These are phyloP conservation scores for Monosporascus sp. DNA, from an alignment of 2,329 filamentous ascomycete genomes.

Conservation along the genomic window DNA sequence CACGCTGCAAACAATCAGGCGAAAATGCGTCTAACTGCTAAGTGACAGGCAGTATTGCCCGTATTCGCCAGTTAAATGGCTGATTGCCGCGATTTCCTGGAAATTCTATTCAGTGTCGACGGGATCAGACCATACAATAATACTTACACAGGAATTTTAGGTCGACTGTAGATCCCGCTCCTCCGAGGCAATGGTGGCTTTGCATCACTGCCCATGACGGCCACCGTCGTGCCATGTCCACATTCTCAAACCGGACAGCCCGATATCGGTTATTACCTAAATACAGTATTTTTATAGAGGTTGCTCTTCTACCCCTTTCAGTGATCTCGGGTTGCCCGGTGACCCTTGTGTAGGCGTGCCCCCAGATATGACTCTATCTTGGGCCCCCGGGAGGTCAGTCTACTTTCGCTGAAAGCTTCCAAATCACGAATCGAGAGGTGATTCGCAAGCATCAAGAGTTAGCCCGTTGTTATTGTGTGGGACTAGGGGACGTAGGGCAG, in stretches of 20 bases:
- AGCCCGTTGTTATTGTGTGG: not conserved
- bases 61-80: not conserved
- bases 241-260: not conserved
- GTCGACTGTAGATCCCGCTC: not conserved
- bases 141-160: not conserved
- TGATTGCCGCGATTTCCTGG: not conserved
- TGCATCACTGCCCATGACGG: not conserved
- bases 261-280: not conserved
- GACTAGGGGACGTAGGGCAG: not conserved
- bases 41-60: not conserved
- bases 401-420: no score
- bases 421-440: not conserved
- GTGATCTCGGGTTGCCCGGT: no score
- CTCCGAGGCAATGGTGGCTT: not conserved
- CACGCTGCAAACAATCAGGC: not conserved
- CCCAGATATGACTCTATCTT: no score
- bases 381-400: no score
- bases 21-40: not conserved
- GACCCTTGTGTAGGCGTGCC: no score
- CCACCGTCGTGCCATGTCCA: not conserved
- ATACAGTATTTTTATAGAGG: not conserved
- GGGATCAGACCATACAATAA: not conserved
- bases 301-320: not conserved
- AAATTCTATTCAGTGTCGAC: not conserved
- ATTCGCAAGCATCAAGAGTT: not conserved